Conservation (phyloP, 2,329 filamentous ascomycete species). For the Xylaria sp. region DNA sequence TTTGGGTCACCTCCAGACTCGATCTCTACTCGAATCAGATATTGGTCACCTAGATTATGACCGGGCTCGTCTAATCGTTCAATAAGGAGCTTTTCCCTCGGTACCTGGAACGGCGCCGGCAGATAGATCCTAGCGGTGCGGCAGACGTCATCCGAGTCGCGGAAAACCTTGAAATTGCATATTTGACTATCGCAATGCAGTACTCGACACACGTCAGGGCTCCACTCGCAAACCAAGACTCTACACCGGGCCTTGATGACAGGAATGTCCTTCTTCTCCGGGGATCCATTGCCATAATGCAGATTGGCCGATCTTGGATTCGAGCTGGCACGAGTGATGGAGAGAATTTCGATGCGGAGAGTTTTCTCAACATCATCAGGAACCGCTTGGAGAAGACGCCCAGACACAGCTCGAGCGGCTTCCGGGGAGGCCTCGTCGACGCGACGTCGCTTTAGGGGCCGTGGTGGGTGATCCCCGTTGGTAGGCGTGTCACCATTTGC, state of each 20-base stretch:
- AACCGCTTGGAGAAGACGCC: slow-evolving; percentile 34
- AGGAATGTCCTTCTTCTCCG: slow-evolving; percentile 44
- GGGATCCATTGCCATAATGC: slow-evolving; percentile 45
- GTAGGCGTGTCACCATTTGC: slow-evolving; percentile 46
- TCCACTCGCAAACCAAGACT: slow-evolving; percentile 47
- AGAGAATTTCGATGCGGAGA: slow-evolving; percentile 60
- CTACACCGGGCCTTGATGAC: slow-evolving; percentile 50
- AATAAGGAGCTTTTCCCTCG: slow-evolving; percentile 57
- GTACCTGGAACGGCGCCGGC: slow-evolving; percentile 56
- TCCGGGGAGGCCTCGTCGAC: slow-evolving; percentile 49
- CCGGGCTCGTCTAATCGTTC: slow-evolving; percentile 53
- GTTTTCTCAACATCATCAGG: slow-evolving; percentile 45
- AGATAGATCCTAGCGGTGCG: slow-evolving; percentile 56
- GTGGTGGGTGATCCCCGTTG: slow-evolving; percentile 46
- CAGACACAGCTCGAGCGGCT: slow-evolving; percentile 33
- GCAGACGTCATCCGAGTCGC: slow-evolving; percentile 53
- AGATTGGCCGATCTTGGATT: slow-evolving; percentile 45
- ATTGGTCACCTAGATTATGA: slow-evolving; percentile 56
- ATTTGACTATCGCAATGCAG: slow-evolving; percentile 61
- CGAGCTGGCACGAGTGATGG: slow-evolving; percentile 55
- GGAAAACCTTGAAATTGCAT: slow-evolving; percentile 58
- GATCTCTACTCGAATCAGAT: slow-evolving; percentile 58
- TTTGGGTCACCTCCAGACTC: slow-evolving; percentile 54
- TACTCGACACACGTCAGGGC: slow-evolving; percentile 47
- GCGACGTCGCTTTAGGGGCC: slow-evolving; percentile 58